phyloP scores from a whole-genome alignment of 1,284 basidiomycete genomes.

The Boletus mariae region DNA sequence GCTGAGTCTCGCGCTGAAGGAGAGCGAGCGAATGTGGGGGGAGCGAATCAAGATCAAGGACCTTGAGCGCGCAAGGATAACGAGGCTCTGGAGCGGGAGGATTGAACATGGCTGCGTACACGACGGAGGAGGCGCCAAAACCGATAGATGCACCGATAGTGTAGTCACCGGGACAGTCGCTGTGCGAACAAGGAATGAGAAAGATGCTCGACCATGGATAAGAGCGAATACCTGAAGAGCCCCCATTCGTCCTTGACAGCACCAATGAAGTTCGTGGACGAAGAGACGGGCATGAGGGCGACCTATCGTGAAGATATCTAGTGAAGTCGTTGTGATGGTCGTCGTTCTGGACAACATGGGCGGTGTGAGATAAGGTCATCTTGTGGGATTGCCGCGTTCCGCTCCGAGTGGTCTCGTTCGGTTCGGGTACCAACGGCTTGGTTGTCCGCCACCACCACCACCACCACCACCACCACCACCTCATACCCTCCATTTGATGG shows the following conservation, averaged over 20 bases:
- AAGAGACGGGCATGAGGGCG: constrained; percentile 6
- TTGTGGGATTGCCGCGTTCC: background rate
- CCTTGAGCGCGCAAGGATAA: constrained; percentile 78
- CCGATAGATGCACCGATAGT: constrained; percentile 71
- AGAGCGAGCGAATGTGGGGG: constrained; percentile 64
- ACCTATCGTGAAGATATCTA: background rate
- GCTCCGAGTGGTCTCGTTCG: constrained; percentile 8
- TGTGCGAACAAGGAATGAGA: constrained; percentile 29
- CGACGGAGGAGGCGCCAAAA: constrained; percentile 84
- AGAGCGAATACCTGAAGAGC: constrained; percentile 61
- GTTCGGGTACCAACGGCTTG: constrained; percentile 15
- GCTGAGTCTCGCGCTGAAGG: constrained; percentile 79
- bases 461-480: constrained; percentile 6
- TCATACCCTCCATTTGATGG: constrained; percentile 44
- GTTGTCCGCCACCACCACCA: constrained; percentile 9
- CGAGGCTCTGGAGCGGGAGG: constrained; percentile 35
- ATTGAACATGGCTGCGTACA: constrained; percentile 72
- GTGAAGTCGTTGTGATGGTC: constrained; percentile 2
- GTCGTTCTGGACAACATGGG: constrained; percentile 2
- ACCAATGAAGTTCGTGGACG: constrained; percentile 48
- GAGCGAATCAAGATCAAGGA: constrained; percentile 81
- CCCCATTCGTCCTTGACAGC: constrained; percentile 85
- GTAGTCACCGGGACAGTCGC: constrained; percentile 70
- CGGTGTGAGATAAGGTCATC: background rate
- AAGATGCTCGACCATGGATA: background rate